phyloP scores from a whole-genome alignment of 495 filamentous ascomycete genomes.

The Darksidea phi region DNA sequence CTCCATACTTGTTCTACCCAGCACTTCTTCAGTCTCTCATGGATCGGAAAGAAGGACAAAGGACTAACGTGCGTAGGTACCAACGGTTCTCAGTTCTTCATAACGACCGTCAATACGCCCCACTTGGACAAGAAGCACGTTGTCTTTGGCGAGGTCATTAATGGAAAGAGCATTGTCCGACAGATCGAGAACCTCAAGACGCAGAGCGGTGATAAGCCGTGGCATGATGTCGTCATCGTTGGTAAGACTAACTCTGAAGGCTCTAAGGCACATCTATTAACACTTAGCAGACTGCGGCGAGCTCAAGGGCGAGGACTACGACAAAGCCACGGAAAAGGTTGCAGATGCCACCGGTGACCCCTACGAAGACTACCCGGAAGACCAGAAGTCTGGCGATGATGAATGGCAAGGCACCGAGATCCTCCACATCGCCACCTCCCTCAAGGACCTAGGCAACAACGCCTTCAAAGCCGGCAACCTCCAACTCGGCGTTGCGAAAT shows the following conservation, averaged over 20 bases:
- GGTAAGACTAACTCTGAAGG: constrained; percentile 36
- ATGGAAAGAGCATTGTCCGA: constrained; percentile 85
- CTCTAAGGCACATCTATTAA: constrained; percentile 1
- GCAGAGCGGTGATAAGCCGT: constrained; percentile 74
- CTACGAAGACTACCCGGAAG: constrained; percentile 96
- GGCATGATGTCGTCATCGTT: constrained; percentile 66
- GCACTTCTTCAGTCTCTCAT: too few species aligned
- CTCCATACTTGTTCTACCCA: too few species aligned
- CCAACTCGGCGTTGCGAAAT: constrained; percentile 78
- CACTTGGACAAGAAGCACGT: constrained; percentile 97
- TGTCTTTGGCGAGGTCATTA: constrained; percentile 93
- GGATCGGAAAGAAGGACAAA: too few species aligned
- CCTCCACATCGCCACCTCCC: constrained; percentile 74
- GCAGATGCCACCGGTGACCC: constrained; percentile 82
- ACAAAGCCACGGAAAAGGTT: constrained; percentile 57
- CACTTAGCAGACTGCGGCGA: constrained; percentile 72
- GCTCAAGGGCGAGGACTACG: constrained; percentile 67
- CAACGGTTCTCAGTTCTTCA: constrained; percentile 98
- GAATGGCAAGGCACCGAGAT: constrained; percentile 63
- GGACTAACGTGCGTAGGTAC: constrained; percentile 55
- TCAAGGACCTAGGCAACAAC: constrained; percentile 89
- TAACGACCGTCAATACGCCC: constrained; percentile 89
- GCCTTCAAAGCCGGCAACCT: constrained; percentile 81
- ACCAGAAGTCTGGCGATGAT: constrained; percentile 53
- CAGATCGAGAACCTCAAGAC: constrained; percentile 88